phyloP scores from a whole-genome alignment of 208 protist genomes.

The Trypanosoma rangeli region DNA sequence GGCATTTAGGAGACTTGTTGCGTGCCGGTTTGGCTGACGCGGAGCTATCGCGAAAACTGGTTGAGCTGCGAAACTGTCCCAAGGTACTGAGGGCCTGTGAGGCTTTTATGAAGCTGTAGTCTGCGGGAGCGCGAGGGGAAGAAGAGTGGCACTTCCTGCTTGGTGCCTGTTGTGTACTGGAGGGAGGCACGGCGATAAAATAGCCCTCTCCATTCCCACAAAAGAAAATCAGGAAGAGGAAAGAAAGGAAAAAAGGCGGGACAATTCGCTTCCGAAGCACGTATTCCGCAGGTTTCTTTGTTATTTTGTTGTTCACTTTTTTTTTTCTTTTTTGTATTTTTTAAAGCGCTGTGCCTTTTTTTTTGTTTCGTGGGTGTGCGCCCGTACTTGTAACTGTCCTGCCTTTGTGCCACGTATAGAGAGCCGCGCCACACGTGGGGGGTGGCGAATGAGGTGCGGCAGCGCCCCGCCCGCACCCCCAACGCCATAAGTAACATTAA shows the following conservation, averaged over 20 bases:
- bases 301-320: background rate
- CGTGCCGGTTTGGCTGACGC: slow-evolving; percentile 51
- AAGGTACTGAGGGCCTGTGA: slow-evolving; percentile 73
- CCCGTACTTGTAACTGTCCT: background rate
- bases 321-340: background rate
- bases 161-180: background rate
- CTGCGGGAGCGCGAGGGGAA: background rate
- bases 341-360: background rate
- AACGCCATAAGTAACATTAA: too few species aligned
- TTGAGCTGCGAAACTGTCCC: slow-evolving; percentile 84
- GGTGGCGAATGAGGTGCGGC: too few species aligned
- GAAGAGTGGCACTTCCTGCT: background rate
- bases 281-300: background rate
- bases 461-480: too few species aligned
- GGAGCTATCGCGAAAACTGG: slow-evolving; percentile 62
- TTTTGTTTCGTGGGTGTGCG: background rate
- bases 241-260: slow-evolving; percentile 1
- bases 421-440: too few species aligned
- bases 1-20: slow-evolving; percentile 61
- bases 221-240: background rate
- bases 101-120: slow-evolving; percentile 64
- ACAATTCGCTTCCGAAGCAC: background rate
- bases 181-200: background rate
- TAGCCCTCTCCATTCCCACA: background rate
- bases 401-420: background rate